Base-by-base conservation (phyloP, 805 yeast genomes). In the Ogataea minuta region DNA sequence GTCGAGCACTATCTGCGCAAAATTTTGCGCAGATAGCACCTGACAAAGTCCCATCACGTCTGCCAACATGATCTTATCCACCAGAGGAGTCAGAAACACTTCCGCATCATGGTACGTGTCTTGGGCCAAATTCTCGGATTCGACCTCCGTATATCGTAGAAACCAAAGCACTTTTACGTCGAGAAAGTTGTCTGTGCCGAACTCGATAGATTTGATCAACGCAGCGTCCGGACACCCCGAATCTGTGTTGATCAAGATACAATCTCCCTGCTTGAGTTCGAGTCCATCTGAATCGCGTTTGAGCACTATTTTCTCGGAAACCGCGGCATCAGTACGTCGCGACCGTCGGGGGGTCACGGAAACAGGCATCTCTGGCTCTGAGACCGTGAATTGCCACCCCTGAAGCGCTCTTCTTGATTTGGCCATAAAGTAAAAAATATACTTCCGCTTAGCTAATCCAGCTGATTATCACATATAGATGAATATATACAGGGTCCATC, bases 41-140 rank as follows among this genome's bases (percentile, higher is more conserved):
- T 55, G 64, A 6, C 76, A 79, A 27, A 64, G 61, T 5, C 57
- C 67, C 2, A 73, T 45, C 17, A 81, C 65, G 31, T 76, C 67
- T 2, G 44, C 46, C 2, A 79, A 57, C 33, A 59, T 51, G 11
- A 81, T 56, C 25, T 70, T 70, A 3, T 68, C 71, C 13, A 66
- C 38, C 23, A 72, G 70, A 3, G 84, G 70, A 0, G 85, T 74
- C 17, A 82, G 50, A 46, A 76, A 77, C 5, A 81, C 39, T 55
- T 81, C 88, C 49, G 71, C 68, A 1, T 48, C 44, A 24, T 52
- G 44, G 20, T 52, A 50, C 6, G 52, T 56, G 7, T 60, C 47
- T 12, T 34, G 43, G 9, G 67, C 62, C 17, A 63, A 59, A 4
- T 49, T 40, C 3, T 42, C 39, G 2, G 52, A 45, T 21, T 64